A percentile compares a stretch with the other conserved stretches of the same genome.
phyloP scores from a whole-genome alignment of 371 early-diverging fungal genomes.

The Rhizopus sp. region DNA sequence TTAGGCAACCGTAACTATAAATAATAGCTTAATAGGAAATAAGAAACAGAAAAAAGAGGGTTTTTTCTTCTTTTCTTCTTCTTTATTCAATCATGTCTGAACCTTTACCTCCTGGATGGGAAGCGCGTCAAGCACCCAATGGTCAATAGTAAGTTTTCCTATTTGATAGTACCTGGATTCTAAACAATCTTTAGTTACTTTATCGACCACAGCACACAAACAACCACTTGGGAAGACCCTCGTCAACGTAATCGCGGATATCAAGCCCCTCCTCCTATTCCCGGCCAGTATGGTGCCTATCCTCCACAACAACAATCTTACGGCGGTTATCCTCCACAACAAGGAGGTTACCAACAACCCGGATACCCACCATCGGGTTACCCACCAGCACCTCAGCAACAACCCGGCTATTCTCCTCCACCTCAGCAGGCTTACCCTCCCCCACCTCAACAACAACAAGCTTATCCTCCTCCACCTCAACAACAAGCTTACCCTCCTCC shows the following conservation, averaged over 20 bases:
- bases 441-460: slow-evolving; percentile 12
- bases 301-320: slow-evolving; percentile 9
- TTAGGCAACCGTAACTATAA: too few species aligned
- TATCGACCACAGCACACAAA: slow-evolving; percentile 57
- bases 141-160: slow-evolving; percentile 40
- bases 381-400: slow-evolving; percentile 21
- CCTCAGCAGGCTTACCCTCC: slow-evolving; percentile 11
- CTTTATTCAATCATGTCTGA: slow-evolving; percentile 34
- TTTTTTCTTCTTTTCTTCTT: slow-evolving; percentile 13
- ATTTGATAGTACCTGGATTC: neutral
- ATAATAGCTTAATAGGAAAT: too few species aligned
- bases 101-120: slow-evolving; percentile 52
- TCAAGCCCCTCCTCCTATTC: slow-evolving; percentile 6
- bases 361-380: slow-evolving; percentile 13
- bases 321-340: slow-evolving; percentile 9
- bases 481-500: neutral
- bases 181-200: slow-evolving; percentile 43
- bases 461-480: slow-evolving; percentile 10
- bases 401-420: slow-evolving; percentile 7
- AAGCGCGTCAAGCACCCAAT: slow-evolving; percentile 46
- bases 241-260: slow-evolving; percentile 20
- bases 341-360: slow-evolving; percentile 3
- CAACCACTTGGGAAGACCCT: slow-evolving; percentile 68
- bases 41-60: neutral
- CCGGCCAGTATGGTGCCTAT: slow-evolving; percentile 1